Percentiles rank a stretch among this genome's conserved stretches.
Evolutionary conservation across 768 basidiomycete genomes (phyloP).

Genomic region (Amanita muscaria): DNA sequence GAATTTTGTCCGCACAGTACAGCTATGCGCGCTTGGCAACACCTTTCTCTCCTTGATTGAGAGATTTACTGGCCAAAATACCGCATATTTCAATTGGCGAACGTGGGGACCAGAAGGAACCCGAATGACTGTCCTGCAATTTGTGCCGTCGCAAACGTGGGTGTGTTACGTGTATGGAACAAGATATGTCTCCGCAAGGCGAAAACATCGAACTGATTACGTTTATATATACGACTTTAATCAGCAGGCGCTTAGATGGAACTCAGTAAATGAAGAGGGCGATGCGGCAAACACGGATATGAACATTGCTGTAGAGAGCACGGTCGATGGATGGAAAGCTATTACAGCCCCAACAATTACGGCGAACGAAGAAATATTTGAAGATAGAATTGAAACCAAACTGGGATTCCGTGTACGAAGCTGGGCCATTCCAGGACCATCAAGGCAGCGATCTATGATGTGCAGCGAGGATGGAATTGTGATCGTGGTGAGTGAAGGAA

Average conservation of each 20-base stretch:
- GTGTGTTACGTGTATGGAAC: slow-evolving; percentile 51
- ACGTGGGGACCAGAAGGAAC: slow-evolving; percentile 44
- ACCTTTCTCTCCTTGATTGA: slow-evolving; percentile 30
- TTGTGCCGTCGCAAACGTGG: slow-evolving; percentile 36
- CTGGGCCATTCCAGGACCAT: slow-evolving; percentile 17
- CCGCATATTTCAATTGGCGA: slow-evolving; percentile 29
- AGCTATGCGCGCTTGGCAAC: slow-evolving; percentile 35
- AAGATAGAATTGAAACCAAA: slow-evolving; percentile 30
- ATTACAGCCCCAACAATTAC: slow-evolving; percentile 16
- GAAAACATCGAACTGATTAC: slow-evolving; percentile 11
- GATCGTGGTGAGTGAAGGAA: slow-evolving; percentile 31
- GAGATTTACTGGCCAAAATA: slow-evolving; percentile 6
- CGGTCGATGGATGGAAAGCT: slow-evolving; percentile 7
- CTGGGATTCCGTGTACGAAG: slow-evolving; percentile 37
- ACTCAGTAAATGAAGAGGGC: slow-evolving; percentile 9
- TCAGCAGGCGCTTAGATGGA: slow-evolving; percentile 28
- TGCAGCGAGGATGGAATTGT: slow-evolving; percentile 51
- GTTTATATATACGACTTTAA: slow-evolving; percentile 47
- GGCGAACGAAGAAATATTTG: slow-evolving; percentile 28
- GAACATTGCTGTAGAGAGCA: slow-evolving; percentile 3
- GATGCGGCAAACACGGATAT: slow-evolving; percentile 4
- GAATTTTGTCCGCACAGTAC: slow-evolving; percentile 19
- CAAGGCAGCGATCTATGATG: slow-evolving; percentile 28
- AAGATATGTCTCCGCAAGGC: slow-evolving; percentile 25
- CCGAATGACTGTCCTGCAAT: slow-evolving; percentile 29